phyloP scores from a whole-genome alignment of 441 rosid genomes.

The Eutrema salsugineum region DNA sequence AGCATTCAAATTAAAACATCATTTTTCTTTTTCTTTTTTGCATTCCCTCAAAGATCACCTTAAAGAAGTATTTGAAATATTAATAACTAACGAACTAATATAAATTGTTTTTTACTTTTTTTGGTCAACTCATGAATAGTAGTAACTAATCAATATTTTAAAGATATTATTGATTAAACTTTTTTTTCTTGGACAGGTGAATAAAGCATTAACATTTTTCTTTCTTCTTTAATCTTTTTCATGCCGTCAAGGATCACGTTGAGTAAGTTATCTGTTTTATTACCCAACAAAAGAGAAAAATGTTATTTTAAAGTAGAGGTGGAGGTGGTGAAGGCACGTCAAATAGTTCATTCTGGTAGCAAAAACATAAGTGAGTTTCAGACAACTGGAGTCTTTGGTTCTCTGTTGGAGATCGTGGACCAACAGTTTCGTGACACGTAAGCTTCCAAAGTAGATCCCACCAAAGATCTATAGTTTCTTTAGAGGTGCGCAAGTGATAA shows the following conservation, averaged over 20 bases:
- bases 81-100: neutral
- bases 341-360: conserved; percentile 13
- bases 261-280: neutral
- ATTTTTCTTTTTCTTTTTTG: neutral
- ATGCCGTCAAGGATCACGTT: neutral
- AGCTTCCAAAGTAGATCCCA: neutral
- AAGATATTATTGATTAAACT: neutral
- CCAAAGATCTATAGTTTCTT: conserved; percentile 12
- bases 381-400: conserved; percentile 31
- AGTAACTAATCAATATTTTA: neutral
- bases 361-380: neutral
- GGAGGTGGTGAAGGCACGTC: conserved; percentile 33
- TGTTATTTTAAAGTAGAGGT: neutral
- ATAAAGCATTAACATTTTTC: neutral
- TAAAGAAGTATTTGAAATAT: neutral
- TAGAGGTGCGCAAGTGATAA: conserved; percentile 6
- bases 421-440: conserved; percentile 26
- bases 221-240: neutral
- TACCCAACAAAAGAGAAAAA: neutral
- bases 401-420: conserved; percentile 37
- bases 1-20: neutral
- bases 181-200: neutral
- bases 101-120: neutral
- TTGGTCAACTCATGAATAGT: conserved; percentile 8
- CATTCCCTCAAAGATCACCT: neutral